Evolutionary conservation across 139 green algal genomes (phyloP), one percentile per base, ranked within the genome.

Genomic region (Closterium sp.): DNA sequence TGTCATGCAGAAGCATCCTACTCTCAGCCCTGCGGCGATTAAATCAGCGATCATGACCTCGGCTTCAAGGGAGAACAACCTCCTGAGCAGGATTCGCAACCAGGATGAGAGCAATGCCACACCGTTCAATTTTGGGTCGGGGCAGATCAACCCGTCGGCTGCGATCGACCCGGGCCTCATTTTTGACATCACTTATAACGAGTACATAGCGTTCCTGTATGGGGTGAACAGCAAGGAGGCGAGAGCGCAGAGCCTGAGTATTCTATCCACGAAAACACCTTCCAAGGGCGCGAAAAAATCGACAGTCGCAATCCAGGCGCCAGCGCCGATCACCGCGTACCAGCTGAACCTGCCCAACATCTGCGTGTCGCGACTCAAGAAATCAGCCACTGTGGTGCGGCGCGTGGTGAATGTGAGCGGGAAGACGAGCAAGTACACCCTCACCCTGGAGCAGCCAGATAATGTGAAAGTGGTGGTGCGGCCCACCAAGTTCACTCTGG

Each of bases 21-120:
- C 34, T 33, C 89, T 83, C 23, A 55, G 64, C 1, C 89, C 89
- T 19, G 38, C 64, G 12, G 35, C 28, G 0, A 83, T 91, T 3
- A 91, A 91, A 43, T 91, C 89, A 12, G 89, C 89, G 28, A 91
- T 91, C 35, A 2, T 33, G 84, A 91, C 89, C 1, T 89, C 89
- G n/a, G 38, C 33, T 36, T 34, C 35, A 28, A 21, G 33, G 19
- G 12, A 86, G 25, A 30, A 43, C 21, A 91, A 91, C 23, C 1
- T 35, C 32, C 33, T 32, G 32, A 76, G 55, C 55, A 16, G 16
- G 7, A 76, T 76, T 76, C 55, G 16, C 16, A 76, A 76, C 55
- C 55, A 76, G 55, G 55, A 76, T 1, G 1, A 3, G 12, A 76
- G 12, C 25, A 0, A 25, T 6, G 55, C 55, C 0, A 91, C 87